A percentile compares a stretch with the other conserved stretches of the same genome.
Conservation (phyloP, 2,329 filamentous ascomycete genomes). For the Exophiala xenobiotica region DNA sequence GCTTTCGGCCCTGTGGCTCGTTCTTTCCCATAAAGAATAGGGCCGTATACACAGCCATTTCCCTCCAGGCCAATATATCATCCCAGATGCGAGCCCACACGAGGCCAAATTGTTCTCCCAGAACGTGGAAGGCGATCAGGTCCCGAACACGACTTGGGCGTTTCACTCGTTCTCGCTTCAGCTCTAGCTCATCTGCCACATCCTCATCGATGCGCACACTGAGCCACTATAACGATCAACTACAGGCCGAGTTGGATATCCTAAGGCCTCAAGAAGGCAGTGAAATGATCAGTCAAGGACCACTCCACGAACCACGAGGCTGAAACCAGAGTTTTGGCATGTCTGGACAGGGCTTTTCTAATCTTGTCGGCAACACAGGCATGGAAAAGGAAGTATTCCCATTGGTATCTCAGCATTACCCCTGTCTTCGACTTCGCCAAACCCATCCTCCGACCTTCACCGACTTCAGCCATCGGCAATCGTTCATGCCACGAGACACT, state of each 20-base stretch:
- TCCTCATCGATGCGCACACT: background rate
- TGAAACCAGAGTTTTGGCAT: background rate
- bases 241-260: background rate
- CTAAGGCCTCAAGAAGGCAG: background rate
- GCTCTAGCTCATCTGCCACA: background rate
- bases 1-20: background rate
- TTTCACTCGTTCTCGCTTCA: slow-evolving; percentile 3
- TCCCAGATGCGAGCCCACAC: background rate
- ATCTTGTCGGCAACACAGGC: background rate
- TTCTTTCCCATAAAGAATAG: background rate
- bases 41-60: background rate
- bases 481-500: no score
- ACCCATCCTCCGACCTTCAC: background rate
- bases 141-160: background rate
- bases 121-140: background rate
- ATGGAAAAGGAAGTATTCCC: background rate
- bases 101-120: background rate
- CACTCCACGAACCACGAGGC: background rate
- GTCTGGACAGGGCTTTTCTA: background rate
- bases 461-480: background rate
- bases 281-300: background rate
- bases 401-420: background rate
- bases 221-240: no score
- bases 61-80: background rate
- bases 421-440: background rate